phyloP scores from a whole-genome alignment of 1,284 basidiomycete genomes.

The Ceratobasidium theobromae region DNA sequence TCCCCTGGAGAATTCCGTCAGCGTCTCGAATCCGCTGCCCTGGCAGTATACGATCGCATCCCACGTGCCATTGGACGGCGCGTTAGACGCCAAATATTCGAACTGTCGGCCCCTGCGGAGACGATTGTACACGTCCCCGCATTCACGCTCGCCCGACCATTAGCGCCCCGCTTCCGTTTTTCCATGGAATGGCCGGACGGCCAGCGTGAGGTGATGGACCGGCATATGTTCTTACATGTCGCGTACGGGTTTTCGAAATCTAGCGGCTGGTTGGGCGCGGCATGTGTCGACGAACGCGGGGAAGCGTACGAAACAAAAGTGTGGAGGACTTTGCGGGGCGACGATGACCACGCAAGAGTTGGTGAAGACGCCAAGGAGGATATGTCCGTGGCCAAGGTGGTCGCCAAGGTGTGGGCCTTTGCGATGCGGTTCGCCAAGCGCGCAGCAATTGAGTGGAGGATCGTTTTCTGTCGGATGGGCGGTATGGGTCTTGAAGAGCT shows the following conservation, averaged over 20 bases:
- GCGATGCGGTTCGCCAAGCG: slow-evolving; percentile 57
- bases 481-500: slow-evolving; percentile 58
- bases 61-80: slow-evolving; percentile 58
- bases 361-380: slow-evolving; percentile 45
- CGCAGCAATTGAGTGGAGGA: slow-evolving; percentile 75
- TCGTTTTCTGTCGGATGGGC: slow-evolving; percentile 69
- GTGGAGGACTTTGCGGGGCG: slow-evolving; percentile 50
- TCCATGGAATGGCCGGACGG: slow-evolving; percentile 48
- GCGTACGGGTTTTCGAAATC: slow-evolving; percentile 65
- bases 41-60: slow-evolving; percentile 69
- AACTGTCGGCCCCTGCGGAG: slow-evolving; percentile 46
- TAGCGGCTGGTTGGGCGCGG: slow-evolving; percentile 71
- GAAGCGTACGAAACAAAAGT: slow-evolving; percentile 67
- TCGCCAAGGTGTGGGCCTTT: slow-evolving; percentile 60
- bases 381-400: slow-evolving; percentile 50
- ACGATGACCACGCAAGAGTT: slow-evolving; percentile 7
- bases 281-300: slow-evolving; percentile 74
- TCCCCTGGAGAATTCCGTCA: slow-evolving; percentile 47
- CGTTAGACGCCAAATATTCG: slow-evolving; percentile 55
- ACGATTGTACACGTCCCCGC: slow-evolving; percentile 63
- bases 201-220: slow-evolving; percentile 66
- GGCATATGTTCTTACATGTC: slow-evolving; percentile 70
- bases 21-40: slow-evolving; percentile 53
- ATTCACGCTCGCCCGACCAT: slow-evolving; percentile 59
- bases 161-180: slow-evolving; percentile 50